Base-by-base conservation (phyloP, 805 yeast genomes). In the Kluyveromyces siamensis region DNA sequence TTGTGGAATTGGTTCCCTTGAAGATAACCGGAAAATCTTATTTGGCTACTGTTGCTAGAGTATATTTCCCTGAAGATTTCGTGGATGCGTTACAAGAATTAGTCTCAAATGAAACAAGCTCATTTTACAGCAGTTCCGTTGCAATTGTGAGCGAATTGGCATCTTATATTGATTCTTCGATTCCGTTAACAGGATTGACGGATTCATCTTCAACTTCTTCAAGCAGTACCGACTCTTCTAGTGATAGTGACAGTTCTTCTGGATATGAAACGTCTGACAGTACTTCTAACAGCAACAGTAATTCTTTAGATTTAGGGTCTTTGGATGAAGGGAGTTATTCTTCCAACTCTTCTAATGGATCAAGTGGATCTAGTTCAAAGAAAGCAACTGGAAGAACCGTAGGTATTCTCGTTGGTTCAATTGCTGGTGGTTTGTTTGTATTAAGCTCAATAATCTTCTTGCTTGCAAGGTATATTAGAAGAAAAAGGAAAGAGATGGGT, bases 21-120 rank as follows among this genome's bases (percentile, higher is more conserved):
- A 74, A 81, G 16, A 76, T 87, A 2, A 48, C 71, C 1, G 68
- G 67, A 13, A 72, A 72, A 45, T 72, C 71, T 44, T 91, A 87
- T 65, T 76, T 88, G 51, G 87, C 87, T 48, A 85, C 97, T 0
- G 86, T 90, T 52, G 98, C 97, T 7, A 84, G 84, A 63, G 84
- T 87, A 48, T 88, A 85, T 63, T 84, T 88, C 70, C 96, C 96
- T 19, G 63, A 68, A 10, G 63, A 66, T 11, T 67, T 74, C 30
- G 74, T 86, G 16, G 56, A 63, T 1, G 62, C 69, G 0, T 71
- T 91, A 53, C 77, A 77, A 50, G 66, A 66, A 16, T 65, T 72
- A 37, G 65, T 91, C 40, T 81, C 84, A 44, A 67, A 79, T 49
- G 57, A 75, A 0, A 56, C 69, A 10, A 86, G 96, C 2, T 50